Base-by-base conservation (phyloP, 306 rosid species). In the Albizia julibrissin region DNA sequence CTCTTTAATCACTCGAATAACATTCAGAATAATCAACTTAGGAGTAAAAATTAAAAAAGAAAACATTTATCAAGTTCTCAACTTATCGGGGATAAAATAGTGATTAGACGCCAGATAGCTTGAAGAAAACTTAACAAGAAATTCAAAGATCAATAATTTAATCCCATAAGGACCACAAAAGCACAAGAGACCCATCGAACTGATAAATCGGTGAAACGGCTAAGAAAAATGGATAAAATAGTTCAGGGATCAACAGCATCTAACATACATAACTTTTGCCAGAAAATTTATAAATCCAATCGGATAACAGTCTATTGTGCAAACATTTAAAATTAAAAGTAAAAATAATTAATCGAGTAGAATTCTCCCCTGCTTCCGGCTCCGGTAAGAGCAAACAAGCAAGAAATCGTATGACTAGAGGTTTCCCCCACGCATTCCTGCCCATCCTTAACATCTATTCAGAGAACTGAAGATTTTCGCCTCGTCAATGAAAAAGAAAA, bases 301-400 rank as follows among this genome's bases (percentile, higher is more conserved):
- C 54, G 12, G 19, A 10, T 26, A 34, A 24, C 26, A 66, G 42
- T 26, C 22, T 26, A n/a, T 10, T 44, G 27, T 6, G 39, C 0
- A 40, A 42, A 69, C 19, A 62, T 26, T 5, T 26, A 46, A 69
- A 12, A 2, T n/a, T 16, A 43, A 56, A 59, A 58, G 18, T 3
- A 29, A 43, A 52, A 62, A 43, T 2, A 43, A 24, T 24, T 64
- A 71, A 79, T 71, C 68, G 34, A 84, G 77, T 39, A 69, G 80
- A 82, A 89, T 80, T 72, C 80, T 80, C 79, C 64, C 91, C 91
- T 77, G 79, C 72, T 76, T 88, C 76, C 80, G 15, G 82, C 88
- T 82, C 80, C 82, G 2, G 87, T 79, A 52, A 67, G 81, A 79
- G 68, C 79, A 15, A 84, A 75, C 49, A 74, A 18, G 72, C 67